Evolutionary conservation across 164 flowering plant species (phyloP), one percentile per base, ranked within the genome.

Genomic region (Berberis thunbergii): DNA sequence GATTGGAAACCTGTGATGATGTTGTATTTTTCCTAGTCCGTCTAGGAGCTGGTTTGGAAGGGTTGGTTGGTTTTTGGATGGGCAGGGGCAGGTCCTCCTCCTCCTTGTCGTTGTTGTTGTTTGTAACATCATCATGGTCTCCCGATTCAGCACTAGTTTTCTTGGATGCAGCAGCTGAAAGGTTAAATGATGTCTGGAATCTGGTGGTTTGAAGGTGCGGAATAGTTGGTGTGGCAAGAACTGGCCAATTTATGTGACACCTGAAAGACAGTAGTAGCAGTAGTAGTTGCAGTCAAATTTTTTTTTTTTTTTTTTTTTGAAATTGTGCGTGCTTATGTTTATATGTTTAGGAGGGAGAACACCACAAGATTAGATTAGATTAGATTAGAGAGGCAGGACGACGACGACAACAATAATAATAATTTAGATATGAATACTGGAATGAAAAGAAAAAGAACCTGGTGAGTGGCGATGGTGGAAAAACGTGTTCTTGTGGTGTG

Each of bases 1-100:
- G 26, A 26, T 26, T 26, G 26, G 26, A 26, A 26, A 26, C 26
- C 26, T 26, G 26, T 26, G 26, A 26, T 26, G 26, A 26, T 26
- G 26, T 42, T n/a, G 57, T 55, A 67, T 87, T 87, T 77, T 81
- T 84, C 74, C 79, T 80, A 55, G 72, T 71, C 56, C 74, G 59
- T 56, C 70, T 56, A 38, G 80, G 68, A 50, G 82, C 66, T 55
- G 72, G 63, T 75, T 75, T 80, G 43, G 81, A 41, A 41, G 70
- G 72, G 57, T 54, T 73, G 39, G 74, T 12, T 61, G 77, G 5
- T 48, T 40, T 43, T 9, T 46, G 39, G 41, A 45, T 49, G 2
- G 11, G 54, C 41, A 40, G 49, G 2, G 11, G 54, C 41, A 40
- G 49, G 60, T 13, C 43, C 0, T 6, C 57, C 2, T 40, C 71